Conservation (phyloP, 2,329 filamentous ascomycete genomes). For the Colletotrichum abscissum region DNA sequence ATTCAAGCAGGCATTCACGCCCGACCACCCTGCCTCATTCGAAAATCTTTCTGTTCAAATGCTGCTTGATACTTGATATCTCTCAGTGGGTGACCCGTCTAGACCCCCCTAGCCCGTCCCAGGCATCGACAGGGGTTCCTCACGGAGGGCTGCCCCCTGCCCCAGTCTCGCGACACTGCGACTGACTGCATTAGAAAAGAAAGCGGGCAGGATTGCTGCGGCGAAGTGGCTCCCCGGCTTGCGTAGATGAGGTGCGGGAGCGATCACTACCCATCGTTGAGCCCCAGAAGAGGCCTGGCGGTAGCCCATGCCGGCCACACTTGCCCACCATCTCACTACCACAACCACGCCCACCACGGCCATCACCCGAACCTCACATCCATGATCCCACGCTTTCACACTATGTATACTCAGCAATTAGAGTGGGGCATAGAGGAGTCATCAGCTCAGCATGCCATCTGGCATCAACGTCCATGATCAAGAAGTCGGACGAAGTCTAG, state of each 20-base stretch:
- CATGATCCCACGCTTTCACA: constrained; percentile 14
- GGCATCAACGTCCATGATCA: neutral
- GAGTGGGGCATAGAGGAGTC: neutral
- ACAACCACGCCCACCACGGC: constrained; percentile 4
- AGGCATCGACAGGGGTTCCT: constrained; percentile 15
- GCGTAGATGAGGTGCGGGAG: constrained; percentile 32
- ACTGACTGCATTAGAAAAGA: constrained; percentile 22
- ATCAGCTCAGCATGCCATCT: neutral
- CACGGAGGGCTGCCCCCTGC: constrained; percentile 16
- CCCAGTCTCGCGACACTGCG: constrained; percentile 25
- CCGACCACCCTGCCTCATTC: neutral
- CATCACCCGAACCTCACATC: constrained; percentile 32
- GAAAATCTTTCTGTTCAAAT: neutral
- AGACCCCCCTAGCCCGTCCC: constrained; percentile 6
- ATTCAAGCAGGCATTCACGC: neutral
- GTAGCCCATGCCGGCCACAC: neutral
- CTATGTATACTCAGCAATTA: neutral
- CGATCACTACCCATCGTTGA: constrained; percentile 20
- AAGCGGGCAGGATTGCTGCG: constrained; percentile 29
- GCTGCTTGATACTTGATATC: neutral
- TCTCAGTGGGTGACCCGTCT: constrained; percentile 11
- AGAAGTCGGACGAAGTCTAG: neutral
- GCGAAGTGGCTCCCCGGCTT: constrained; percentile 25
- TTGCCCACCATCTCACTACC: constrained; percentile 19
- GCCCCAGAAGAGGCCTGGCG: constrained; percentile 12